Base-by-base conservation (phyloP, 2,329 filamentous ascomycete genomes). In the Paracamarosporium sp. region DNA sequence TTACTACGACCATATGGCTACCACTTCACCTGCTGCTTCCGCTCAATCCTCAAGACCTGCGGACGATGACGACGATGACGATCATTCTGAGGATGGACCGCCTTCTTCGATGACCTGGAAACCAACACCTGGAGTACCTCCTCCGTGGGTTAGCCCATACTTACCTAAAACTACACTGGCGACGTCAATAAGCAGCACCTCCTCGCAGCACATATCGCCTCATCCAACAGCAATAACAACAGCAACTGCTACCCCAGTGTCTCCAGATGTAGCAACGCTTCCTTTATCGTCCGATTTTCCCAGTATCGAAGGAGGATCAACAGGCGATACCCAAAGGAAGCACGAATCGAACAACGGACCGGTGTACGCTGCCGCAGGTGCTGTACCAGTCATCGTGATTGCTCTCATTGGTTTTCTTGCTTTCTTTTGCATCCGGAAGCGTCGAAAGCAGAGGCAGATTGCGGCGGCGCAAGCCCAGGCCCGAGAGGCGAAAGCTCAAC, bases 401-500 rank as follows among this genome's bases (percentile, higher is more conserved):
- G 60, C 41, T n/a, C 59, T 72, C 33, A 51, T 75, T 27, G 72
- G 62, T 6, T 47, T 61, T 2, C 7, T 69, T 1, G 33, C 62
- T 11, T 70, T 73, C 46, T 65, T 67, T 45, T 74, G 63, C 43
- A 44, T 75, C 47, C 69, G 71, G 31, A 75, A 64, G 59, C 72
- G 70, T n/a, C 72, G 62, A 59, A 64, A 63, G 54, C 65, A 67
- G 35, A 67, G 53, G 20, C 46, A 47, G 44, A 59, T 61, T 27
- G 59, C 57, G 22, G 46, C 48, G 9, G 48, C 51, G 1, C 59
- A 63, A 46, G 46, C 47, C 28, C 52, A 62, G 1, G 27, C 57
- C 4, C 50, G 69, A 31, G 69, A 73, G 59, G 73, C 71, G 69
- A 75, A 73, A 50, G 61, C 60, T 54, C 61, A 65, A 24, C 60